Conservation (phyloP, 2,329 filamentous ascomycete species). For the Magnaporthiopsis incrustans region DNA sequence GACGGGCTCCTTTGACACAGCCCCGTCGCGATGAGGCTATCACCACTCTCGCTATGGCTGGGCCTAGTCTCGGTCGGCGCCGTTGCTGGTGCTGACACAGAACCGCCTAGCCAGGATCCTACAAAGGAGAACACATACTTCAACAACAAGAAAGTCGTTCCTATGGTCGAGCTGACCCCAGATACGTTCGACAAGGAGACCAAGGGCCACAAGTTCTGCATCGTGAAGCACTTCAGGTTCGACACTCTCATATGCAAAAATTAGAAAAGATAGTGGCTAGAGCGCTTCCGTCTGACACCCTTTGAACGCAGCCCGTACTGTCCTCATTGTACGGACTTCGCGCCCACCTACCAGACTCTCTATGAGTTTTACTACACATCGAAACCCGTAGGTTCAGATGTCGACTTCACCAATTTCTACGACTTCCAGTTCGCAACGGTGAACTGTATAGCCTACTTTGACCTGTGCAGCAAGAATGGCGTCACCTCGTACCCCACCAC, state of each 20-base stretch:
- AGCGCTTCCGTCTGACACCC: conserved; percentile 2
- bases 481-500: conserved; percentile 70
- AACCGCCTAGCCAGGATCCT: conserved; percentile 30
- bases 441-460: conserved; percentile 77
- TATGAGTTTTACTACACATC: conserved; percentile 96
- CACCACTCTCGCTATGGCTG: conserved; percentile 37
- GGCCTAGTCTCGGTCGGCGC: conserved; percentile 33
- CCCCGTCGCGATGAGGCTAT: conserved; percentile 33
- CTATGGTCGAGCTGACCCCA: conserved; percentile 51
- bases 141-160: conserved; percentile 59
- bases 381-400: conserved; percentile 40
- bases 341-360: conserved; percentile 80
- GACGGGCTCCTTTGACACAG: not conserved
- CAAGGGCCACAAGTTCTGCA: conserved; percentile 42
- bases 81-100: conserved; percentile 18
- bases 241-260: conserved; percentile 8
- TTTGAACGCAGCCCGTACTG: conserved; percentile 45
- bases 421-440: conserved; percentile 80
- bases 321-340: conserved; percentile 69
- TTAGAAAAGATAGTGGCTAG: not conserved
- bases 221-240: conserved; percentile 63
- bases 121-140: conserved; percentile 47
- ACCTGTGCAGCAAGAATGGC: conserved; percentile 63
- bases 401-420: conserved; percentile 70
- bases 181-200: conserved; percentile 49